phyloP scores from a whole-genome alignment of 805 yeast genomes.

The Schwanniomyces pseudopolymorphus region DNA sequence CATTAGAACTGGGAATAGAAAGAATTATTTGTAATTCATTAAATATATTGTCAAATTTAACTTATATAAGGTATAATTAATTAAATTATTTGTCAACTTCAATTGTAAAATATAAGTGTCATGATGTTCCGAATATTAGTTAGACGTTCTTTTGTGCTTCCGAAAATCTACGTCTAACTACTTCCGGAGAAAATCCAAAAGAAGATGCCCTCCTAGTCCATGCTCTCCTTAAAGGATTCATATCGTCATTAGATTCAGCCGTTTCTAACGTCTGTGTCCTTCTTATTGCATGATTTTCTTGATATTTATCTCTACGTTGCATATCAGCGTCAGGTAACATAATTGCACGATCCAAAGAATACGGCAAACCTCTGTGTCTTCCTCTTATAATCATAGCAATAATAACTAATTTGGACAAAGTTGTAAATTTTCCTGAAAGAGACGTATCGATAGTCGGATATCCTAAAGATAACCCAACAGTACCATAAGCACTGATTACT shows the following conservation, averaged over 20 bases:
- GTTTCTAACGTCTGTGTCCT: slow-evolving; percentile 29
- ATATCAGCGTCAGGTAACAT: slow-evolving; percentile 73
- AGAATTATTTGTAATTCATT: slow-evolving; percentile 61
- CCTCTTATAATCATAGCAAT: slow-evolving; percentile 93
- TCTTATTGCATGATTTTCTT: slow-evolving; percentile 49
- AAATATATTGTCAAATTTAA: not conserved
- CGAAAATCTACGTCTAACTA: not conserved
- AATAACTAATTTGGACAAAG: slow-evolving; percentile 77
- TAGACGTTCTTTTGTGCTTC: not conserved
- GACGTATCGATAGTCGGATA: slow-evolving; percentile 69
- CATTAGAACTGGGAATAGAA: slow-evolving; percentile 92
- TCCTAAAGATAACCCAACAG: slow-evolving; percentile 91
- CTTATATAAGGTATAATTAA: too few relatives aligned
- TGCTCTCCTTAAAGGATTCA: slow-evolving; percentile 9
- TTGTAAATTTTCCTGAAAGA: slow-evolving; percentile 68
- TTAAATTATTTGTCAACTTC: not conserved
- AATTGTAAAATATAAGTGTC: not conserved
- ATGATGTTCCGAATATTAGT: not conserved
- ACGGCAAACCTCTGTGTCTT: slow-evolving; percentile 94
- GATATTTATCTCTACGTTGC: slow-evolving; percentile 59
- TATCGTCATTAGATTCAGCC: slow-evolving; percentile 15
- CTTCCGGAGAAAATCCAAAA: slow-evolving; percentile 1
- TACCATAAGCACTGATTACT: slow-evolving; percentile 92
- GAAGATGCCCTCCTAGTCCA: slow-evolving; percentile 7
- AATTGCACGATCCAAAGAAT: slow-evolving; percentile 89